Percentiles rank a stretch among this genome's conserved stretches.
Evolutionary conservation across 257 asterid genomes (phyloP).

Genomic region (Solanum lycopersicoides): DNA sequence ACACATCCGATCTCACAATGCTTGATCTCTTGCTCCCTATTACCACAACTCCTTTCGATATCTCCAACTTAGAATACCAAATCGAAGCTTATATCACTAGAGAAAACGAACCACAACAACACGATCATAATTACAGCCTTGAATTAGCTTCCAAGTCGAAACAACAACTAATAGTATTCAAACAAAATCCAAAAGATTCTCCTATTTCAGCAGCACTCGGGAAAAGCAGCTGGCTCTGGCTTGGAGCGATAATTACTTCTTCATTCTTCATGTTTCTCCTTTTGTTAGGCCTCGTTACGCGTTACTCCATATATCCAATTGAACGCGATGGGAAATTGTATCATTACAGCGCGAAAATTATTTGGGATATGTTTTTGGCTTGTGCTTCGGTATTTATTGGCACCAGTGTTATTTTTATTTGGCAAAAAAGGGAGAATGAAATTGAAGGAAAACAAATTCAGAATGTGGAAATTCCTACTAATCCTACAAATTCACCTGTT

Average conservation of each 20-base stretch:
- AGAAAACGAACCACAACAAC: slow-evolving; percentile 13
- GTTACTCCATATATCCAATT: slow-evolving; percentile 37
- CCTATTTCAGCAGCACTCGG: slow-evolving; percentile 44
- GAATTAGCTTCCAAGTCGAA: not conserved
- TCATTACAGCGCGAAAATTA: slow-evolving; percentile 45
- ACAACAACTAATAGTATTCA: slow-evolving; percentile 13
- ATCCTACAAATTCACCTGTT: slow-evolving; percentile 20
- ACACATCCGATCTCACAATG: slow-evolving; percentile 31
- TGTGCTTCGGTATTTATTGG: slow-evolving; percentile 30
- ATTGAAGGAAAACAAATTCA: slow-evolving; percentile 27
- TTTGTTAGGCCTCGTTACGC: slow-evolving; percentile 38
- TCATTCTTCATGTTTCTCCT: slow-evolving; percentile 40
- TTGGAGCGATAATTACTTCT: slow-evolving; percentile 42
- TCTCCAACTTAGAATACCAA: slow-evolving; percentile 24
- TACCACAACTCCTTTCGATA: slow-evolving; percentile 3
- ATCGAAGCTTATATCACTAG: slow-evolving; percentile 40
- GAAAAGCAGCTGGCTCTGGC: slow-evolving; percentile 56
- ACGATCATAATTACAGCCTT: not conserved
- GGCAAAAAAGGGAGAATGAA: slow-evolving; percentile 25
- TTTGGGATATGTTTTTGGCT: slow-evolving; percentile 52
- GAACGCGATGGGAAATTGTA: slow-evolving; percentile 19
- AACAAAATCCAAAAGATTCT: slow-evolving; percentile 18
- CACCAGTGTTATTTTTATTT: slow-evolving; percentile 37
- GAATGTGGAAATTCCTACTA: slow-evolving; percentile 20
- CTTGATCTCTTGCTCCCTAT: slow-evolving; percentile 36